Evolutionary conservation across 108 stramenopile genomes (phyloP).

Genomic region (Cyclotella cryptica): DNA sequence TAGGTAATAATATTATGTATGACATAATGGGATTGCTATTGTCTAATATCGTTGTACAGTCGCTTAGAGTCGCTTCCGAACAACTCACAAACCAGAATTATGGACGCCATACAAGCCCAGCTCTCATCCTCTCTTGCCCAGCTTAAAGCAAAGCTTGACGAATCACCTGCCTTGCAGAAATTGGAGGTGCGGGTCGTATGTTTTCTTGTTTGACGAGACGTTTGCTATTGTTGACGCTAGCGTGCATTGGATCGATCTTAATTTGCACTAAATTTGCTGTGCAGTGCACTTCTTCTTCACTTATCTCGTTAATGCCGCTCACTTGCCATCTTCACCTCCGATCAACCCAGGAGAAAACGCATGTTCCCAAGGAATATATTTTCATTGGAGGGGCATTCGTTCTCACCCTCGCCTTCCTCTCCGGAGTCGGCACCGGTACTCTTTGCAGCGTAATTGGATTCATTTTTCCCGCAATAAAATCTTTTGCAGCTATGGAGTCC

Average conservation of each 20-base stretch:
- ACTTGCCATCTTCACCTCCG: neutral
- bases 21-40: too few species aligned
- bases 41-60: too few species aligned
- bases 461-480: conserved; percentile 89
- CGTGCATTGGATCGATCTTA: neutral
- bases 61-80: too few species aligned
- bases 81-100: conserved; percentile 5
- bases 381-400: conserved; percentile 53
- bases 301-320: neutral
- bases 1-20: too few species aligned
- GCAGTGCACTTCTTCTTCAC: neutral
- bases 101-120: conserved; percentile 59
- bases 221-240: neutral
- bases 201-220: neutral
- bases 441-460: conserved; percentile 89
- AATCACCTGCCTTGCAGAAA: conserved; percentile 70
- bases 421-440: conserved; percentile 75
- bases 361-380: conserved; percentile 85
- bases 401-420: conserved; percentile 61
- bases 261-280: neutral
- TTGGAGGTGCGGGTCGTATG: conserved; percentile 74
- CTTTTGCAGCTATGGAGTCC: conserved; percentile 90
- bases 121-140: conserved; percentile 32
- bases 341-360: conserved; percentile 60
- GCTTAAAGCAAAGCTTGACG: conserved; percentile 74